Base-by-base conservation (phyloP, 495 filamentous ascomycete genomes). In the Aspergillus indologenus region DNA sequence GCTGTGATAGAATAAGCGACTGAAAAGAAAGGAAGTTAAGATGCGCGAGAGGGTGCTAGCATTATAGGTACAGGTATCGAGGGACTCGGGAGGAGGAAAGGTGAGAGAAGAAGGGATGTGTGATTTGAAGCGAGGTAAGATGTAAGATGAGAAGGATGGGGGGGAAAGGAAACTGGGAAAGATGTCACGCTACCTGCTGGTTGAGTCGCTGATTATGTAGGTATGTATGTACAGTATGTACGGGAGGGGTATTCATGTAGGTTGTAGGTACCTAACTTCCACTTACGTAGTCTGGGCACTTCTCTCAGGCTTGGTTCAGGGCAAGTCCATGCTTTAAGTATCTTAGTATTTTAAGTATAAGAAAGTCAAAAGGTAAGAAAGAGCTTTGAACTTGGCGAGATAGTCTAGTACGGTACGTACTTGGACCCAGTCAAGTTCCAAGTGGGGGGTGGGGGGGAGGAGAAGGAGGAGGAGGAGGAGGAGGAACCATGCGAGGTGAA, bases 11-110 rank as follows among this genome's bases (percentile, higher is more conserved):
- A 40, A 40, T 40, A 40, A 40, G 34, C 34, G 49, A 29, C 49
- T 52, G 49, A 3, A 29, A 52, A 40, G 49, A n/a, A n/a, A 52
- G 22, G 23, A n/a, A n/a, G 17, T 24, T 52, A 29, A 52, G 11
- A 29, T n/a, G 49, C 29, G 49, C 2, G 34, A 11, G 7, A 40
- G 12, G 12, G 7, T 8, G 12, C 34, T 40, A 40, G 34, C 34
- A 40, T 40, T 40, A 11, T 40, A 40, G 34, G 12, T 40, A 11
- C 34, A 40, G 12, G 12, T 40, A 8, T 7, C 12, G n/a, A n/a
- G n/a, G n/a, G n/a, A n/a, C n/a, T n/a, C n/a, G n/a, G n/a, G n/a
- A n/a, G 34, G 34, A 40, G 34, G 34, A 40, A 40, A 15, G 34
- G 9, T 29, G 34, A 40, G 12, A 11, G 34, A 40, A 40, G 34